A percentile compares a stretch with the other conserved stretches of the same genome.
Evolutionary conservation across 495 filamentous ascomycete species (phyloP).

Genomic region (Trichoderma virens): DNA sequence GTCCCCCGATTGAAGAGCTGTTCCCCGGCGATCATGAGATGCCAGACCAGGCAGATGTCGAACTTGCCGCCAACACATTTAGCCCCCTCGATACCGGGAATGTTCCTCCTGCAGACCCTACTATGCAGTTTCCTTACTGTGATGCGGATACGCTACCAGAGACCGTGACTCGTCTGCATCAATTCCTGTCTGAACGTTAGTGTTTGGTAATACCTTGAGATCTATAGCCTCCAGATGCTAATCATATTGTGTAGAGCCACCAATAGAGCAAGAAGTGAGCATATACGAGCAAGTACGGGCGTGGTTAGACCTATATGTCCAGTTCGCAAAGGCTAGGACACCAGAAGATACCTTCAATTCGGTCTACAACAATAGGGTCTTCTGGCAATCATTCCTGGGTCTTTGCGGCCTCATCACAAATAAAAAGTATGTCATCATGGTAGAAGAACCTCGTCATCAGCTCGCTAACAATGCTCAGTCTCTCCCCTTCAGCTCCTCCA

Average conservation of each 20-base stretch:
- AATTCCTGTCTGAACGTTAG: slow-evolving; percentile 33
- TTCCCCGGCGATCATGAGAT: slow-evolving; percentile 19
- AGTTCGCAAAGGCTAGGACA: slow-evolving; percentile 19
- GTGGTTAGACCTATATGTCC: slow-evolving; percentile 39
- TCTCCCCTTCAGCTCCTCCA: background rate
- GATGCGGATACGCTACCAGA: slow-evolving; percentile 32
- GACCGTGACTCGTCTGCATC: slow-evolving; percentile 23
- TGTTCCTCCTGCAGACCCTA: slow-evolving; percentile 16
- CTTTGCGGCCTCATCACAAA: slow-evolving; percentile 19
- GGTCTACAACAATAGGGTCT: slow-evolving; percentile 28
- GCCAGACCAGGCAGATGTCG: slow-evolving; percentile 16
- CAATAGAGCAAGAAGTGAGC: slow-evolving; percentile 24
- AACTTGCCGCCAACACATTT: slow-evolving; percentile 19
- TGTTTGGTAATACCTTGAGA: slow-evolving; percentile 14
- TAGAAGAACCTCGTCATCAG: too few species aligned
- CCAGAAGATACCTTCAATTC: slow-evolving; percentile 23
- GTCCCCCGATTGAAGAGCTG: slow-evolving; percentile 29
- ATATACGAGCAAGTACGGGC: slow-evolving; percentile 28
- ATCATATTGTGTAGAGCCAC: slow-evolving; percentile 21
- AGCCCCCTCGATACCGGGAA: slow-evolving; percentile 14
- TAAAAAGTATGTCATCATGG: slow-evolving; percentile 16
- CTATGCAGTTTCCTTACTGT: slow-evolving; percentile 34
- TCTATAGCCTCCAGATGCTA: slow-evolving; percentile 12
- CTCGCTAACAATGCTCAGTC: too few species aligned
- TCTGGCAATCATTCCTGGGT: slow-evolving; percentile 28